Base-by-base conservation (phyloP, 192 early-diverging fungal species). In the Coemansia nantahalensis region DNA sequence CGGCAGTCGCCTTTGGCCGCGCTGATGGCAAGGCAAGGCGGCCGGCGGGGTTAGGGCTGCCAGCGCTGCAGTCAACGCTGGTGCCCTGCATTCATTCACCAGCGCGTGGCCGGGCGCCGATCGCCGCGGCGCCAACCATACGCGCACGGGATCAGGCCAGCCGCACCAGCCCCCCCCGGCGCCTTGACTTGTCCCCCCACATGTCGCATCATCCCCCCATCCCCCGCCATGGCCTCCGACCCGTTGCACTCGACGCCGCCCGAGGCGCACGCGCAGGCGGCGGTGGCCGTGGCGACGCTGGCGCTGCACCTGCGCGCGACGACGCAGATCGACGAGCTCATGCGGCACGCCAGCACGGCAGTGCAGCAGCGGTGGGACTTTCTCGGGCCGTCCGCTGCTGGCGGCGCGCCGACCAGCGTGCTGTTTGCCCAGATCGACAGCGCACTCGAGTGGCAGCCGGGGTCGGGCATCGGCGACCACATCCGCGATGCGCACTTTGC, bases 1-100 rank as follows among this genome's bases (percentile, higher is more conserved):
- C 90, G 88, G 16, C 73, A 51, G 33, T 95, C 86, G 82, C 90
- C 62, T 56, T 93, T 93, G 24, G 83, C 96, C 11, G 91, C 91
- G 51, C 86, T 84, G 48, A 97, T 66, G 44, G n/a, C n/a, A n/a
- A n/a, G n/a, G n/a, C n/a, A n/a, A n/a, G n/a, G n/a, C n/a, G n/a
- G n/a, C n/a, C n/a, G n/a, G n/a, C n/a, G n/a, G n/a, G n/a, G n/a
- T n/a, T n/a, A n/a, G n/a, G n/a, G n/a, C n/a, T n/a, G n/a, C n/a
- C n/a, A n/a, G n/a, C n/a, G n/a, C n/a, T n/a, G 4, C 26, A 28
- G 26, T 7, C 26, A 28, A 28, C n/a, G n/a, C n/a, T n/a, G n/a
- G n/a, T n/a, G n/a, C n/a, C n/a, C n/a, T n/a, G n/a, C n/a, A n/a
- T n/a, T n/a, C n/a, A n/a, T n/a, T n/a, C n/a, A n/a, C n/a, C n/a